Base-by-base conservation (phyloP, 805 yeast genomes). In the Kodamaea kaohsiungensis region DNA sequence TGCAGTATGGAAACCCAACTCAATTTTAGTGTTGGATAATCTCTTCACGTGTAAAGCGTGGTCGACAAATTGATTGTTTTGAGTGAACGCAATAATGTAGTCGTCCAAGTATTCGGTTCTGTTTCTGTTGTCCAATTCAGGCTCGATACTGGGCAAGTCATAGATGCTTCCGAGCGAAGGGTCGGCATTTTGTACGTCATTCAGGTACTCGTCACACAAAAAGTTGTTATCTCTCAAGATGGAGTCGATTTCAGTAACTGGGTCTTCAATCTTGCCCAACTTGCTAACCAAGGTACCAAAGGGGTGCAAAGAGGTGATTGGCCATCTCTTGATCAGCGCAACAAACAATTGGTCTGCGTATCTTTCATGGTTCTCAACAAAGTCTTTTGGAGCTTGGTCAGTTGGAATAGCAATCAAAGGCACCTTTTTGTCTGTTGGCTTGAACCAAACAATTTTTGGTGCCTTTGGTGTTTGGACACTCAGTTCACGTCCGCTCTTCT, bases 361-460 rank as follows among this genome's bases (percentile, higher is more conserved):
- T 50, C 79, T 80, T 53, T 89, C 96, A 60, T 91, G 96, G 62
- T 91, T 91, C 61, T 91, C 97, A 43, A 95, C 92, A 72, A 95
- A 93, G 69, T 93, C 98, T 55, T 81, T 83, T 35, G 99, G 99
- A 0, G 97, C 99, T 70, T 95, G 97, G 65, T 95, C 99, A 1
- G 98, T 95, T 40, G 99, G 99, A 59, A 95, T 95, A 13, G 99
- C 99, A 76, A 95, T 92, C 59, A 95, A 79, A 4, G 99, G 99
- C 17, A 95, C 99, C 59, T 96, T 90, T 73, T 95, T 95, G 69
- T 95, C 99, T 1, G 97, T 92, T 39, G 99, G 99, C 68, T 95
- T 95, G 71, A 95, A 95, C 99, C 99, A 95, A 35, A 95, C 98
- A 76, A 95, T 95, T 68, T 95, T 95, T 35, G 99, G 99, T 43